Base-by-base conservation (phyloP, 345 rosid species). In the Diplotaxis tenuifolia region DNA sequence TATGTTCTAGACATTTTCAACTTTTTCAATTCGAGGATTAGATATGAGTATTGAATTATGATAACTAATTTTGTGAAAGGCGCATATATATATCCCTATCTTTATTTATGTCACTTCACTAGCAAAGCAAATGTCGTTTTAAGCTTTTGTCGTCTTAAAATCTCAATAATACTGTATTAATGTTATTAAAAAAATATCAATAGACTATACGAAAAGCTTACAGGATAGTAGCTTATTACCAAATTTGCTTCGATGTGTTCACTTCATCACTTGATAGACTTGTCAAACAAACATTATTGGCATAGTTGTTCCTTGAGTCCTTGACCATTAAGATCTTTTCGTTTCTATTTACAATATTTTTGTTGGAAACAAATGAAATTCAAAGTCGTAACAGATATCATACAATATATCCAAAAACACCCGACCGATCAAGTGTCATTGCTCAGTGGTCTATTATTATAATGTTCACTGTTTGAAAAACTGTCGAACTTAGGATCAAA, bases 351-450 rank as follows among this genome's bases (percentile, higher is more conserved):
- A n/a, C n/a, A 1, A 60, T 7, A 9, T 14, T 68, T 20, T n/a
- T 54, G 10, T 49, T 15, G 70, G 62, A 19, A 58, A 29, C 12
- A 18, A 23, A 16, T 5, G 6, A 55, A 54, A 36, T n/a, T 20
- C 7, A 62, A 75, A 61, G 64, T 61, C 74, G 11, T 61, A 27
- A 61, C 11, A 68, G 60, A 54, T 40, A 63, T 69, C 60, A 75
- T 75, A 61, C n/a, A 45, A 75, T 69, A 69, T 68, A 69, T 69
- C 75, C 75, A 63, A 75, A 75, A 69, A 61, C 63, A 53, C 52
- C 75, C 65, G 79, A 75, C 79, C 79, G 75, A 75, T 69, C 70
- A 75, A 75, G 75, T 75, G 79, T 29, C 79, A 62, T 11, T 53
- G 70, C 68, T 64, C 79, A 75, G 79, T 40, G 25, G 55, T 69